Evolutionary conservation across 2,329 filamentous ascomycete genomes (phyloP), one percentile per base, ranked within the genome.

Genomic region (Leptographium lundbergii): DNA sequence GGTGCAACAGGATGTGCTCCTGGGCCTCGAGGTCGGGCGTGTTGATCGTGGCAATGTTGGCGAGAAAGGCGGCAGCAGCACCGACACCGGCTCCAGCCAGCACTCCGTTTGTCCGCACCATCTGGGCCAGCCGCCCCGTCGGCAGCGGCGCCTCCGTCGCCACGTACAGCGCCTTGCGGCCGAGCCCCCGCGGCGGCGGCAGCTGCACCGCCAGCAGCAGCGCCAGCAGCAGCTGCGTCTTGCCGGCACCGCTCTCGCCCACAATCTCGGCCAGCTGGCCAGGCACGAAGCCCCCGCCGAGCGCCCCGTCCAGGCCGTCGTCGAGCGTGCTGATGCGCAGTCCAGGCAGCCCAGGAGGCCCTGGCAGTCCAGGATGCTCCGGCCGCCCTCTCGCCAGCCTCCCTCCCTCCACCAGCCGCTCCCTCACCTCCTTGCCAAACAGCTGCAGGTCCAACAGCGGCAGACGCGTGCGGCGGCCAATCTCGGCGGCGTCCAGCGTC

Each of bases 1-100:
- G 94, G 72, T 89, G 97, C 63, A 85, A 85, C 29, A 97, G 77
- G 68, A 99, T 96, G 72, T 97, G 92, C 61, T 97, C 92, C 72
- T 99, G 94, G 0, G 88, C 86, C 72, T 97, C 94, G 59, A 97
- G 84, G 69, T 97, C 91, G 36, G 89, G 88, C 11, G 89, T 91
- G 56, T 86, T 84, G 64, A 94, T 88, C 69, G 87, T 89, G 66
- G 91, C 80, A 63, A 99, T 85, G 64, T 80, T 78, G 70, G 89
- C 84, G 6, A 96, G 78, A 88, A 88, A 51, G 19, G 47, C 29
- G 27, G 32, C 27, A 4, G 47, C 45, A n/a, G n/a, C 22, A 6
- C 25, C 34, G 6, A 3, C 10, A 14, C 3, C 34, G 6, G 13
- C 17, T 11, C 57, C 51, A 11, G 64, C 59, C 60, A 95, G 77